phyloP scores from a whole-genome alignment of 768 basidiomycete species.

The Tylopilus felleus region DNA sequence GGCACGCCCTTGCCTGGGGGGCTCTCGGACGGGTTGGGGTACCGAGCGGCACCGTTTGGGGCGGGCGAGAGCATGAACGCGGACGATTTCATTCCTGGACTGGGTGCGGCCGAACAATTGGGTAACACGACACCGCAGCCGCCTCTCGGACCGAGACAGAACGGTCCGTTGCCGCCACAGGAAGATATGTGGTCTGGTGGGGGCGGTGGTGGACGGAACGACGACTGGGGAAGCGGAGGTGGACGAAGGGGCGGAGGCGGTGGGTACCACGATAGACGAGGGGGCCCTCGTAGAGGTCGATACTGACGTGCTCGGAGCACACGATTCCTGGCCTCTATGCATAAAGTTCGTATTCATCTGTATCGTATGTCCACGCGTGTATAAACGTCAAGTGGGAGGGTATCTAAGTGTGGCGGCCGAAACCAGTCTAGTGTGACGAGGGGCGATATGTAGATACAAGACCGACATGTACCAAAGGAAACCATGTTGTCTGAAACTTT shows the following conservation, averaged over 20 bases:
- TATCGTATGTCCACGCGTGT: neutral
- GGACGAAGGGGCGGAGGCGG: slow-evolving; percentile 33
- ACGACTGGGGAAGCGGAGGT: slow-evolving; percentile 38
- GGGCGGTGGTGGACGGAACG: slow-evolving; percentile 33
- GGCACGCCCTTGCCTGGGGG: slow-evolving; percentile 18
- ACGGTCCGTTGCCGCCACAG: slow-evolving; percentile 44
- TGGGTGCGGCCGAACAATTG: slow-evolving; percentile 41
- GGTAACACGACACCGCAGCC: slow-evolving; percentile 5
- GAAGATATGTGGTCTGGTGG: slow-evolving; percentile 47
- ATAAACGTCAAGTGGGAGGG: neutral
- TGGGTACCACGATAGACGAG: slow-evolving; percentile 29
- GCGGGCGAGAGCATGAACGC: slow-evolving; percentile 30
- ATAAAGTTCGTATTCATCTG: neutral
- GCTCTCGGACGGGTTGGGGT: slow-evolving; percentile 20
- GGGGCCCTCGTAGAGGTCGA: slow-evolving; percentile 25
- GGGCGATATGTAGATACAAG: slow-evolving; percentile 8
- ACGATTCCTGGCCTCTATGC: neutral
- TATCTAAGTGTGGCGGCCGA: neutral
- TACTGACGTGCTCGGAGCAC: slow-evolving; percentile 12
- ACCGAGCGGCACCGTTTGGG: slow-evolving; percentile 24
- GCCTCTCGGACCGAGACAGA: slow-evolving; percentile 33
- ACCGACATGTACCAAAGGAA: slow-evolving; percentile 3
- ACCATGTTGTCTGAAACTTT: neutral
- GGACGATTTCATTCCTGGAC: slow-evolving; percentile 66
- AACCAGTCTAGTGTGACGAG: slow-evolving; percentile 12